Conservation (phyloP, 257 asterid species). For the Petunia secreta region DNA sequence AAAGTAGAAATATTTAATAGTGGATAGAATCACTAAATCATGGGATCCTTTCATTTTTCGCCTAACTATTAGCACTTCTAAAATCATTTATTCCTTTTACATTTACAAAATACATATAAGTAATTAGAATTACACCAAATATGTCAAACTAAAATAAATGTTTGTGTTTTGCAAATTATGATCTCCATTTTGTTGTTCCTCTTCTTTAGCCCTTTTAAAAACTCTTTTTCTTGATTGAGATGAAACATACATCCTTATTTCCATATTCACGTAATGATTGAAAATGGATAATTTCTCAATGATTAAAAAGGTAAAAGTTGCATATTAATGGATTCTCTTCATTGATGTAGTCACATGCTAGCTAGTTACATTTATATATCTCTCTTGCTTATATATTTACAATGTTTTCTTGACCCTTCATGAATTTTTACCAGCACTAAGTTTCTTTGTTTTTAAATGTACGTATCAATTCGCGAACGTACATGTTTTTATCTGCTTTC, state of each 20-base stretch:
- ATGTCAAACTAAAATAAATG: neutral
- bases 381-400: neutral
- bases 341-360: too few species aligned
- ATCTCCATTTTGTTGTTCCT: constrained; percentile 17
- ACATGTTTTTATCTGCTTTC: neutral
- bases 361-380: too few species aligned
- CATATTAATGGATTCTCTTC: constrained; percentile 9
- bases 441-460: neutral
- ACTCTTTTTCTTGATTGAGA: neutral
- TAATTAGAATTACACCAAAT: neutral
- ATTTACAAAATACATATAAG: neutral
- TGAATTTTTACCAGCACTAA: neutral
- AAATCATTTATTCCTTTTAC: neutral
- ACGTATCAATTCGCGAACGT: neutral
- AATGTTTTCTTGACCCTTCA: neutral
- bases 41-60: neutral
- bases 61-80: neutral
- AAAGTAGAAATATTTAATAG: too few species aligned
- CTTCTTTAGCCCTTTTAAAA: neutral
- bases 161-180: neutral
- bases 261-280: neutral
- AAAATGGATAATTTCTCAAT: neutral
- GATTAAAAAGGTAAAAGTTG: constrained; percentile 11
- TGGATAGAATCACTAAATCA: too few species aligned
- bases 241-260: neutral